Percentiles rank a stretch among this genome's conserved stretches.
Conservation (phyloP, 1,284 basidiomycete genomes). For the Irpex lacteus region DNA sequence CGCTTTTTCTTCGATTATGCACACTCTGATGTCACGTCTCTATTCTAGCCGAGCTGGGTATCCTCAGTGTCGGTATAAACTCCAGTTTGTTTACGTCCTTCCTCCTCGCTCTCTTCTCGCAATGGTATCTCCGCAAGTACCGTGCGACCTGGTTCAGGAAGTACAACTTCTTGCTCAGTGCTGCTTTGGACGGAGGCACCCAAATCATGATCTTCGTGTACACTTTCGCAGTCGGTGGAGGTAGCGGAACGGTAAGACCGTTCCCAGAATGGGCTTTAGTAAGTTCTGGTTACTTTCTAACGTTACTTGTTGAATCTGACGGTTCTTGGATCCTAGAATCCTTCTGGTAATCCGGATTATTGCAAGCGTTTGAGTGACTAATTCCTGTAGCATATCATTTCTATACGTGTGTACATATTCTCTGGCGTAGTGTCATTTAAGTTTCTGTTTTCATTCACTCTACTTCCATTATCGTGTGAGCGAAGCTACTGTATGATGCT, state of each 20-base stretch:
- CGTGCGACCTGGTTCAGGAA: constrained; percentile 48
- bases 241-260: constrained; percentile 41
- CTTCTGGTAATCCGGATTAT: constrained; percentile 25
- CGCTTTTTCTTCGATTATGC: constrained; percentile 14
- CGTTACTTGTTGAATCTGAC: neutral
- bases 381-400: neutral
- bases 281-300: neutral
- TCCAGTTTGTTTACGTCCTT: constrained; percentile 41
- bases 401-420: neutral
- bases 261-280: constrained; percentile 43
- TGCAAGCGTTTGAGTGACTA: constrained; percentile 17
- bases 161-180: constrained; percentile 57
- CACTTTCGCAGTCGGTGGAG: constrained; percentile 62
- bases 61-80: constrained; percentile 48
- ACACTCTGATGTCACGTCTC: neutral
- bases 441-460: neutral
- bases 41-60: constrained; percentile 32
- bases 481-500: too few relatives aligned
- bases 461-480: neutral
- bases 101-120: constrained; percentile 47
- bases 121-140: constrained; percentile 36
- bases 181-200: constrained; percentile 48
- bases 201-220: constrained; percentile 33
- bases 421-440: neutral
- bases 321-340: constrained; percentile 13